phyloP scores from a whole-genome alignment of 805 yeast genomes.

The Kazachstania psychrophila region DNA sequence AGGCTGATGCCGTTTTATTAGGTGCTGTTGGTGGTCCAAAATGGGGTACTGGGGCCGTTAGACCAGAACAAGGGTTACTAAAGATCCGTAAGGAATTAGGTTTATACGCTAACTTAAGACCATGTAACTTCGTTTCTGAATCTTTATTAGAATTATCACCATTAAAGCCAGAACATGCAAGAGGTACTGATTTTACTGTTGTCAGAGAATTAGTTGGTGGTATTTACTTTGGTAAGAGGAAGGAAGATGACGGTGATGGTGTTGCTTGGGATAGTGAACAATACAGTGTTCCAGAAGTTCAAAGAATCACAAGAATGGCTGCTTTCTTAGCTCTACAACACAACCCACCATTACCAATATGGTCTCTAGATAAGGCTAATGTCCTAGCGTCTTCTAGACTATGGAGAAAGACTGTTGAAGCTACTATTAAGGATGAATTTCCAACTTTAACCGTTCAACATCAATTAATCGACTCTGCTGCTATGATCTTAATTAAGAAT shows the following conservation, averaged over 20 bases:
- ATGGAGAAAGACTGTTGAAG: conserved; percentile 91
- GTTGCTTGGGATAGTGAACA: conserved; percentile 91
- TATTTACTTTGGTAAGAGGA: conserved; percentile 92
- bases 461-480: conserved; percentile 97
- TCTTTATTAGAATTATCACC: conserved; percentile 80
- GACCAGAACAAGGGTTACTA: conserved; percentile 96
- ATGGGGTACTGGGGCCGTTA: conserved; percentile 94
- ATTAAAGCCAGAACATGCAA: conserved; percentile 70
- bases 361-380: conserved; percentile 96
- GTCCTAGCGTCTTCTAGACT: conserved; percentile 92
- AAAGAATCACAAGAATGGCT: conserved; percentile 96
- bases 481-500: conserved; percentile 89
- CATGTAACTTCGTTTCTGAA: conserved; percentile 88
- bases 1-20: conserved; percentile 86
- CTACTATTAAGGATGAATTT: conserved; percentile 77
- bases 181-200: conserved; percentile 85
- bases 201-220: conserved; percentile 98
- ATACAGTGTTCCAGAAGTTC: conserved; percentile 84
- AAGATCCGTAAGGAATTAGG: conserved; percentile 90
- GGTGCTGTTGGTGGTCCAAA: conserved; percentile 99
- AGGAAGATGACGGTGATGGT: conserved; percentile 81
- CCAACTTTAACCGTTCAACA: conserved; percentile 82
- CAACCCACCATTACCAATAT: conserved; percentile 87
- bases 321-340: conserved; percentile 91
- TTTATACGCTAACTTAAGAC: conserved; percentile 92